Evolutionary conservation across 768 basidiomycete species (phyloP).

Genomic region (Amanita brunnescens): DNA sequence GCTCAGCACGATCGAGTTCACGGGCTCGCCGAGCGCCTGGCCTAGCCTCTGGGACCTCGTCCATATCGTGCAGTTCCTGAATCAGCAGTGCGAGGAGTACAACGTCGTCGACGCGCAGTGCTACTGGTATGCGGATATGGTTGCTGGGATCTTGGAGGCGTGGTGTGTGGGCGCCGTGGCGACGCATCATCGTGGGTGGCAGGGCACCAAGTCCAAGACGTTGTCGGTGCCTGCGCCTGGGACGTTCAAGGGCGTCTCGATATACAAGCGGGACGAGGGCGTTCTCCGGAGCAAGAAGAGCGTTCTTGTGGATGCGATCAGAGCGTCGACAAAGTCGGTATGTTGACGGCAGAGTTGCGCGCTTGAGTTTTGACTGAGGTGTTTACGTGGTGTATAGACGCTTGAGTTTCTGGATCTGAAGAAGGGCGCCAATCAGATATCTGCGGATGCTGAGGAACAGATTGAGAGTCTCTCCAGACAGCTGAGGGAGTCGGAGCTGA

Average conservation of each 20-base stretch:
- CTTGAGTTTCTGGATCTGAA: neutral
- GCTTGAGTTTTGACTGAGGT: neutral
- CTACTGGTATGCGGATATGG: slow-evolving; percentile 4
- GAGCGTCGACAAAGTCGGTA: neutral
- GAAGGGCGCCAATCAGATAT: neutral
- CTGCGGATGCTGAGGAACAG: neutral
- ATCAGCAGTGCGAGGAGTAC: neutral
- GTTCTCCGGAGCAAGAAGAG: neutral
- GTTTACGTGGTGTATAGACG: neutral
- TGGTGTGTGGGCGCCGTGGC: neutral
- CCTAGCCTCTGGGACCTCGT: slow-evolving; percentile 1
- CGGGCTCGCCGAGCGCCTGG: neutral
- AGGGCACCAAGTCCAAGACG: neutral
- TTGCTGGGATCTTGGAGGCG: neutral
- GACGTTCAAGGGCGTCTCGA: neutral
- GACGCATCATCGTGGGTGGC: neutral
- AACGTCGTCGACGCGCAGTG: neutral
- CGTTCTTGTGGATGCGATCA: neutral
- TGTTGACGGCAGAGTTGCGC: neutral
- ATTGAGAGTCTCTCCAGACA: neutral
- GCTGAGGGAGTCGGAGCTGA: neutral
- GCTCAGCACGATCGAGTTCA: neutral
- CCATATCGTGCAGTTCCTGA: neutral
- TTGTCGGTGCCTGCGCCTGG: neutral
- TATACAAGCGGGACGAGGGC: neutral